Conservation (phyloP, 2,329 filamentous ascomycete genomes). For the Microcyclosporella mali region DNA sequence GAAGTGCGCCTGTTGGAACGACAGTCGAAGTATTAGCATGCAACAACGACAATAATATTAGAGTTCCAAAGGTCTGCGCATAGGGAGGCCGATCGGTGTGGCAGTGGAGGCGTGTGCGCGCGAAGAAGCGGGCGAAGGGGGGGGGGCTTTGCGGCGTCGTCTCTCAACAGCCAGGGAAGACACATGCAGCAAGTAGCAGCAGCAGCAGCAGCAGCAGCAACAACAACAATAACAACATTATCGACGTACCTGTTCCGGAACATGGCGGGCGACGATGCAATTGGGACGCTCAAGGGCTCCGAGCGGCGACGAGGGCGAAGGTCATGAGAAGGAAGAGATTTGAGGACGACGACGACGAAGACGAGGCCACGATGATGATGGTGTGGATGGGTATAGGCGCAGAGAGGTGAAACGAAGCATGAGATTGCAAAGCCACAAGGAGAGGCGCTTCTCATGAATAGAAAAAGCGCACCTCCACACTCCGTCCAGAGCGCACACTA, state of each 20-base stretch:
- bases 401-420: constrained; percentile 16
- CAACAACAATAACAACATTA: too few relatives aligned
- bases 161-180: too few relatives aligned
- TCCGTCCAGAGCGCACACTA: too few relatives aligned
- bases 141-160: constrained; percentile 2
- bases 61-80: constrained; percentile 21
- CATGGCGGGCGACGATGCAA: constrained; percentile 30
- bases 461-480: neutral
- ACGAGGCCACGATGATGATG: too few relatives aligned
- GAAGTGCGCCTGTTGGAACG: constrained; percentile 46
- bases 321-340: too few relatives aligned
- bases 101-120: constrained; percentile 13
- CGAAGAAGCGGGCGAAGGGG: too few relatives aligned
- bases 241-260: constrained; percentile 43
- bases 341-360: too few relatives aligned
- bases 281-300: constrained; percentile 8
- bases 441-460: constrained; percentile 9
- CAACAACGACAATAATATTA: too few relatives aligned
- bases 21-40: constrained; percentile 10
- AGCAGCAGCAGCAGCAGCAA: too few relatives aligned
- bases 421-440: constrained; percentile 20
- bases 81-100: constrained; percentile 15
- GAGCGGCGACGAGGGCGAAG: constrained; percentile 5
- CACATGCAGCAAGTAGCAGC: too few relatives aligned
- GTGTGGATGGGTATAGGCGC: constrained; percentile 5